Evolutionary conservation across 1,284 basidiomycete genomes (phyloP), one percentile per base, ranked within the genome.

Genomic region (Ganoderma multipileum): DNA sequence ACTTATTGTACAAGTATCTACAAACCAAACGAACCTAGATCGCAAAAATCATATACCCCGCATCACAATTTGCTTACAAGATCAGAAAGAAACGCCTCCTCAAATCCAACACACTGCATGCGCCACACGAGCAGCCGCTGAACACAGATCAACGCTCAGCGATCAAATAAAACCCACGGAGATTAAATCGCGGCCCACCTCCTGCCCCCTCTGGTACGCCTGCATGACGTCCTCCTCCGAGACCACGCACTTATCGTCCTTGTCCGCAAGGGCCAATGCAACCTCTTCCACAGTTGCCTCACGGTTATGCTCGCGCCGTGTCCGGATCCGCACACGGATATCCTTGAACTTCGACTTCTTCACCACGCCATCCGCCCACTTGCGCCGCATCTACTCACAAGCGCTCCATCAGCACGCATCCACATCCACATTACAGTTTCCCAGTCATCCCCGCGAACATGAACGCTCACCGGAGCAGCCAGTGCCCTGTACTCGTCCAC

Each of bases 261-360:
- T 61, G 1, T 54, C 47, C 2, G 38, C 50, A 2, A 64, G 7
- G 8, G 61, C 65, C 1, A 54, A n/a, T 11, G 61, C n/a, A 12
- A 77, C 23, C 47, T 77, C 75, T 26, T 66, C 59, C 8, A 38
- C 65, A 2, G 74, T 72, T 4, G 75, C 72, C 44, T 73, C 71
- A 8, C 73, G 68, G 8, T 63, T 50, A 3, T 57, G 26, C 5
- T 63, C 16, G n/a, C 65, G 65, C 14, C 71, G 68, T 1, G 74
- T 62, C 8, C 54, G 30, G 16, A 77, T 66, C 11, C 72, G 61
- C 3, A 66, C 71, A 3, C 75, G 69, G n/a, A 75, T 54, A 4
- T 68, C 64, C 28, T 50, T 63, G 61, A 61, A 69, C 14, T 64
- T 63, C 30, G 57, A 39, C 61, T 58, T 60, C 6, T 52, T 39